These are phyloP conservation scores for Coprinellus micaceus DNA, from an alignment of 768 basidiomycete species.

Conservation along the genomic window DNA sequence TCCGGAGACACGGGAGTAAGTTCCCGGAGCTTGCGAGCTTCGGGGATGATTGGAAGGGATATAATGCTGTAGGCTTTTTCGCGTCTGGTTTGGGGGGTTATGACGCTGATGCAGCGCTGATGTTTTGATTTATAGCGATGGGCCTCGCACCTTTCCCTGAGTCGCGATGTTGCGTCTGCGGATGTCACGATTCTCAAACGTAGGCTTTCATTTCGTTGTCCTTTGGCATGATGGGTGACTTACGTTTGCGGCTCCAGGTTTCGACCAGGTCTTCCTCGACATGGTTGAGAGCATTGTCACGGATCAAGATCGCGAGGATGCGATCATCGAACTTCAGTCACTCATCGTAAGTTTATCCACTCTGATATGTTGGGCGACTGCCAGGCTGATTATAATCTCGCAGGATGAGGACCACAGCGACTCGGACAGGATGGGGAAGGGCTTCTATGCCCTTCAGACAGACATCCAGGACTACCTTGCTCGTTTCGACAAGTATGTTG, in stretches of 20 bases:
- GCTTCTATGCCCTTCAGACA: not conserved
- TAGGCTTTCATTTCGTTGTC: not conserved
- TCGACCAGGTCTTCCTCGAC: no score
- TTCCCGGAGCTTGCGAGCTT: not conserved
- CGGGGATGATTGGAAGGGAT: not conserved
- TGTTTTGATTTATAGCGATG: not conserved
- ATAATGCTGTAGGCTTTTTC: not conserved
- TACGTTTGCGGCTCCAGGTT: no score
- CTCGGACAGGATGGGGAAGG: not conserved
- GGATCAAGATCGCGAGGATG: not conserved
- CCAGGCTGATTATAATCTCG: not conserved
- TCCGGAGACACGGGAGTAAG: not conserved
- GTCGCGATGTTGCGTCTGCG: not conserved
- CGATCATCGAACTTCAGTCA: not conserved
- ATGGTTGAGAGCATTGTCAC: not conserved
- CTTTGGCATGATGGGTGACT: not conserved
- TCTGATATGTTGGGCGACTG: not conserved
- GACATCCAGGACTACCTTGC: not conserved
- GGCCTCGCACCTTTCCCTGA: not conserved
- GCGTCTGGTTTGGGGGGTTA: not conserved
- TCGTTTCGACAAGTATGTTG: not conserved
- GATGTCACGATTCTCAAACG: not conserved
- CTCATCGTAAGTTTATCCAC: not conserved
- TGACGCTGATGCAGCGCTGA: not conserved
- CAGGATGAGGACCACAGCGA: not conserved